Evolutionary conservation across 306 rosid genomes (phyloP).

Genomic region (Quercus ilex): DNA sequence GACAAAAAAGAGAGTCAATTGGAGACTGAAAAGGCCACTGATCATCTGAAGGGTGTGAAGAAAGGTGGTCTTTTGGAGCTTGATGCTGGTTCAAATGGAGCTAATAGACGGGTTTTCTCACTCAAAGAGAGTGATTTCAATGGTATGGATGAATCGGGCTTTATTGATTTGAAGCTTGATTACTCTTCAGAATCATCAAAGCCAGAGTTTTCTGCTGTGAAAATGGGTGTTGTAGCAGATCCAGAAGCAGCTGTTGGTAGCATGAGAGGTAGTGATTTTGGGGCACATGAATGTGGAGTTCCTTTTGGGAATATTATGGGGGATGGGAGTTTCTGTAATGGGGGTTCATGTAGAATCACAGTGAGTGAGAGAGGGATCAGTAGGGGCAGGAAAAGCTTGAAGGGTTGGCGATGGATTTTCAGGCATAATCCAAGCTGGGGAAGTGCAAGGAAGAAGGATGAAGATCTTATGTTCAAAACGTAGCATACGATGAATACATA

Average conservation of each 20-base stretch:
- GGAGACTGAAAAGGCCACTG: constrained; percentile 36
- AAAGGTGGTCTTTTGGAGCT: constrained; percentile 29
- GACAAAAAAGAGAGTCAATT: constrained; percentile 40
- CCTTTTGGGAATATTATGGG: constrained; percentile 21
- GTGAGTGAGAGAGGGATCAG: constrained; percentile 72
- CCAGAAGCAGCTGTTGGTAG: constrained; percentile 59
- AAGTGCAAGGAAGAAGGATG: constrained; percentile 57
- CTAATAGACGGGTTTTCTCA: constrained; percentile 71
- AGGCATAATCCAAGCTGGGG: constrained; percentile 62
- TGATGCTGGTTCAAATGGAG: constrained; percentile 43
- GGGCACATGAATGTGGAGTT: constrained; percentile 36
- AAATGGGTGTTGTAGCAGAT: constrained; percentile 26
- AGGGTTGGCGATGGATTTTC: constrained; percentile 94
- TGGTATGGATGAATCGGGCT: constrained; percentile 83
- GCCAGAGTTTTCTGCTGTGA: constrained; percentile 41
- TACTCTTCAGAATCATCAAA: constrained; percentile 60
- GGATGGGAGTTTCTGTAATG: constrained; percentile 41
- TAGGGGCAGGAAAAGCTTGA: constrained; percentile 70
- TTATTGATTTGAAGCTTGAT: constrained; percentile 89
- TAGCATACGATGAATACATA: constrained; percentile 29
- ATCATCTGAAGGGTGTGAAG: constrained; percentile 31
- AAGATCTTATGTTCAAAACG: constrained; percentile 54
- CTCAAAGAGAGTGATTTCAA: constrained; percentile 86
- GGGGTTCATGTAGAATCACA: constrained; percentile 87
- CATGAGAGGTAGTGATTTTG: constrained; percentile 44